These are phyloP conservation scores for Bryoerythrophyllum caledonicum DNA, from an alignment of 225 moss, liverwort and hornwort species.

Conservation along the genomic window DNA sequence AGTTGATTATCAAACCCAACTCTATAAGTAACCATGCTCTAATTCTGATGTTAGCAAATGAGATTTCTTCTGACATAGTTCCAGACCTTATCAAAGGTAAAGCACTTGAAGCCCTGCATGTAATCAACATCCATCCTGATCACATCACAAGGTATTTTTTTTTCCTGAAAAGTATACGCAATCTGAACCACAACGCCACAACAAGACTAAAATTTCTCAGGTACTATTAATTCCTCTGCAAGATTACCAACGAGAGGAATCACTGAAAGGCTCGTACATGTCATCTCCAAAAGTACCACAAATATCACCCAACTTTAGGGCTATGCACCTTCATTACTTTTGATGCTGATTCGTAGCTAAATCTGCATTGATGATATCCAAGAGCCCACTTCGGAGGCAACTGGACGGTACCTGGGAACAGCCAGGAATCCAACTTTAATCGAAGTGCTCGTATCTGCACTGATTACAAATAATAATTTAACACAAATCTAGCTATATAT, in stretches of 20 bases:
- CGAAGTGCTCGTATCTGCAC: too few species aligned
- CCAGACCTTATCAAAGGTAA: constrained; percentile 73
- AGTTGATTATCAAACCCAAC: too few species aligned
- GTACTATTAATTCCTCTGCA: not conserved
- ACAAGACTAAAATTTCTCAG: not conserved
- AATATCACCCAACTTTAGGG: too few species aligned
- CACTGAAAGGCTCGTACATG: too few species aligned
- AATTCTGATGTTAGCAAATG: too few species aligned
- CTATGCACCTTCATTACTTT: constrained; percentile 60
- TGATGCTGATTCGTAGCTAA: constrained; percentile 78
- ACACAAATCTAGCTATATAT: too few species aligned
- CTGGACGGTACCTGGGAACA: constrained; percentile 59
- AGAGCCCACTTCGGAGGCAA: constrained; percentile 96
- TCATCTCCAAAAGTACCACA: too few species aligned
- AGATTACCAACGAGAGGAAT: too few species aligned
- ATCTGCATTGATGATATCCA: constrained; percentile 92
- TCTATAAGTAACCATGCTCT: too few species aligned
- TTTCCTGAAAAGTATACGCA: constrained; percentile 65
- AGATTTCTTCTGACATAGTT: too few species aligned
- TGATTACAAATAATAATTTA: too few species aligned
- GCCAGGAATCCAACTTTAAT: not conserved
- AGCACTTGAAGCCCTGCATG: constrained; percentile 83
- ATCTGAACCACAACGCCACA: constrained; percentile 65
- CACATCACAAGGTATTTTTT: constrained; percentile 88
- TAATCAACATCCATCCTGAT: constrained; percentile 99